Evolutionary conservation across 768 basidiomycete species (phyloP), one percentile per base, ranked within the genome.

Genomic region (Rossbeevera mucosa): DNA sequence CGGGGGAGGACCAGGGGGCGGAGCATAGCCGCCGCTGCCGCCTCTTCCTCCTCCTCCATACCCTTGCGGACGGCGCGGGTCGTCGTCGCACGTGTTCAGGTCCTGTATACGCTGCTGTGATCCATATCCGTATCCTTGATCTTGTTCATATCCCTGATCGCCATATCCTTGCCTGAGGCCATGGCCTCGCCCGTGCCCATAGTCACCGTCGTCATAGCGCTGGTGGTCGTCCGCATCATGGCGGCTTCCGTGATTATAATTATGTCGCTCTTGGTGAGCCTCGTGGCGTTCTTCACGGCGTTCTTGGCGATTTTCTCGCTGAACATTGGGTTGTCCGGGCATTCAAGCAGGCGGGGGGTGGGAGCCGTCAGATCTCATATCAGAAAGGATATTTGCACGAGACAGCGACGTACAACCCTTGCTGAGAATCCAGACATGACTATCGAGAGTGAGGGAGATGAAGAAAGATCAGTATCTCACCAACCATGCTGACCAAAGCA

Each of bases 1-100:
- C 0, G 50, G 40, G 2, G 59, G 62, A 1, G 50, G 48, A 3
- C 54, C 60, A 1, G 55, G 1, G 3, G 55, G 64, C 1, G 50
- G 47, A 6, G 16, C 30, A 9, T 40, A 48, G 13, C 28, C 33
- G 8, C 31, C 31, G 31, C 31, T 16, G n/a, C n/a, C n/a, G n/a
- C n/a, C n/a, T n/a, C n/a, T n/a, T 0, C 30, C 31, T n/a, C 26
- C 28, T 28, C 33, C 33, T 5, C n/a, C n/a, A 11, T 43, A 43
- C 18, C 47, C 44, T 20, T 43, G 60, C 18, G 51, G 25, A 36
- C 31, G 56, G 9, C 42, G 38, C 1, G 4, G 14, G 11, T 53
- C 46, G 29, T 53, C 45, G 2, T 49, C 48, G 5, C 42, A 14
- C 13, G 11, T 24, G 29, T 16, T n/a, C 33, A 7, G n/a, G 4